Base-by-base conservation (phyloP, 1,284 basidiomycete species). In the Marasmius oreades region DNA sequence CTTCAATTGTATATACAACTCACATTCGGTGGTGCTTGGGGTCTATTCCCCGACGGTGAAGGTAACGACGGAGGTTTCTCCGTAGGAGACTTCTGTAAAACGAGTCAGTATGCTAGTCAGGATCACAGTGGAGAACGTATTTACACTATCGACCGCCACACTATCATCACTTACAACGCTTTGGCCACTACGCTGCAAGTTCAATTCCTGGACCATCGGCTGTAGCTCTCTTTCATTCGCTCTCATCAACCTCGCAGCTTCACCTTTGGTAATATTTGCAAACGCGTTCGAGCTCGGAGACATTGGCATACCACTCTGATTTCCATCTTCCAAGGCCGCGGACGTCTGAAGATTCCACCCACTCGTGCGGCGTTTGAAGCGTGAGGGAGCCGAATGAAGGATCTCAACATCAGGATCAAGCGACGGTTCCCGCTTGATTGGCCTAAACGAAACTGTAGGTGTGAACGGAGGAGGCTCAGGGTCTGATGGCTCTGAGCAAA, bases 231-330 rank as follows among this genome's bases (percentile, higher is more conserved):
- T 31, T 33, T 33, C 26, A 23, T 48, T 55, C 6, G 46, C 44
- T 26, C 45, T 24, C 53, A 48, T 48, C 7, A 50, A 42, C 33
- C 53, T 16, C 5, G 53, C 53, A 26, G 53, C 53, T 31, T 55
- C 45, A 12, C 42, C 53, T 36, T 48, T 48, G n/a, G 45, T 55
- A n/a, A 55, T 48, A 24, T 55, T 55, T 14, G 53, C 45, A 45
- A 53, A 53, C 2, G 52, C 52, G 37, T 22, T 43, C 37, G 20
- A 44, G 26, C 10, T 18, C 8, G 26, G 18, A 8, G 47, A 31
- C 1, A 26, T 31, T 16, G 24, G 47, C 5, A 18, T 16, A 26
- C 20, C 47, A n/a, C 47, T 12, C 24, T 31, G 47, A 50, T 31
- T 33, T 16, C 7, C 39, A 16, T 20, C 39, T 4, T 31, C 28